A percentile compares a stretch with the other conserved stretches of the same genome.
phyloP scores from a whole-genome alignment of 2,329 filamentous ascomycete species.

The Penicillium sp. region DNA sequence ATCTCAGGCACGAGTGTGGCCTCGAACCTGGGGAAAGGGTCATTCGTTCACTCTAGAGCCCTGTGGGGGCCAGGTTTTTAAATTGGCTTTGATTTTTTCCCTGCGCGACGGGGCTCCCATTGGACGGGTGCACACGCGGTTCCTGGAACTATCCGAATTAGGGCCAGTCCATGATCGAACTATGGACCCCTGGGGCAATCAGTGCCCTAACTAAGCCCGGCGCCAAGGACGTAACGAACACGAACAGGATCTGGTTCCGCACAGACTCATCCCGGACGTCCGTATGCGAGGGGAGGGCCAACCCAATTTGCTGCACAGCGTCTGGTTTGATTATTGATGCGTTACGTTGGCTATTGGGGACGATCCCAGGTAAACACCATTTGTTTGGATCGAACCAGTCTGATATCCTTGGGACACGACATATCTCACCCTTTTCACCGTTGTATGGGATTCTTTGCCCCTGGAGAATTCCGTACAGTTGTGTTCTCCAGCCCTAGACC shows the following conservation, averaged over 20 bases:
- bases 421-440: neutral
- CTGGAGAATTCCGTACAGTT: neutral
- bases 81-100: conserved; percentile 10
- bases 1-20: conserved; percentile 2
- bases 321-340: neutral
- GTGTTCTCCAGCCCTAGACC: neutral
- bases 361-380: neutral
- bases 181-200: conserved; percentile 14
- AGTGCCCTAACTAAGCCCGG: conserved; percentile 3
- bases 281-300: conserved; percentile 3
- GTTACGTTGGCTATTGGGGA: neutral
- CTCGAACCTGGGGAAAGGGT: conserved; percentile 9
- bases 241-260: conserved; percentile 11
- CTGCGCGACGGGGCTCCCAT: conserved; percentile 5
- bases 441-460: conserved; percentile 3
- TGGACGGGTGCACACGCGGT: conserved; percentile 12
- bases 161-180: conserved; percentile 19
- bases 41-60: conserved; percentile 3
- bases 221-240: conserved; percentile 6
- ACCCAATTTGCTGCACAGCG: neutral
- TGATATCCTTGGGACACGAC: neutral
- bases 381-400: neutral
- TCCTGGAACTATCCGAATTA: conserved; percentile 20
- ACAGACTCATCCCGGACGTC: conserved; percentile 2
- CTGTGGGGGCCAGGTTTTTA: conserved; percentile 1